Percentiles rank a stretch among this genome's conserved stretches.
These are phyloP conservation scores for Firmiana major DNA, from an alignment of 345 rosid genomes.

Conservation along the genomic window DNA sequence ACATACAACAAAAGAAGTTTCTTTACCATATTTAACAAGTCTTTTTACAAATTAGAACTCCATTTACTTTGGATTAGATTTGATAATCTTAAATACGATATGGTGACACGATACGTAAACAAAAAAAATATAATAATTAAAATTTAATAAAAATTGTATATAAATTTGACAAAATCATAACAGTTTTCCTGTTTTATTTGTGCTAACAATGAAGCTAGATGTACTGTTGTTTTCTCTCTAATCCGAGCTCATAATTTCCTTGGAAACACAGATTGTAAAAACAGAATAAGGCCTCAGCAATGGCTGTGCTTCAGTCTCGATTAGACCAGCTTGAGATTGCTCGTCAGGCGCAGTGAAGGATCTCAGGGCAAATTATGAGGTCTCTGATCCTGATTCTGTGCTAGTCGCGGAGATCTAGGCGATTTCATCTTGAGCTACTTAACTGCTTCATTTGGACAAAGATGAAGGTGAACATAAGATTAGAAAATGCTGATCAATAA, in stretches of 20 bases:
- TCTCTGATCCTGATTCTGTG: conserved; percentile 83
- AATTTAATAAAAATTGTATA: too few relatives aligned
- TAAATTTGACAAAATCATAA: too few relatives aligned
- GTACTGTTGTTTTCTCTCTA: too few relatives aligned
- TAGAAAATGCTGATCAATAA: neutral
- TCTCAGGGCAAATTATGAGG: conserved; percentile 85
- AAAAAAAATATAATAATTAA: too few relatives aligned
- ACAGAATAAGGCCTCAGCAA: conserved; percentile 89
- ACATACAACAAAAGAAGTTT: neutral
- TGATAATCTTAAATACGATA: too few relatives aligned
- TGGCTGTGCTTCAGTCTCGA: conserved; percentile 93
- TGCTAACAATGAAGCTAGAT: too few relatives aligned
- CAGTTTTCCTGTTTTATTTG: too few relatives aligned
- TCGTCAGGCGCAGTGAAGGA: conserved; percentile 93
- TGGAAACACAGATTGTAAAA: conserved; percentile 48
- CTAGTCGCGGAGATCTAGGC: conserved; percentile 60
- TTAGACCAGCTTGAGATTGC: conserved; percentile 87
- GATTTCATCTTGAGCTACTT: conserved; percentile 42
- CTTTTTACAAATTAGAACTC: neutral
- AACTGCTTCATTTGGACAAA: conserved; percentile 63
- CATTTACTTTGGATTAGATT: neutral
- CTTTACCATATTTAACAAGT: neutral
- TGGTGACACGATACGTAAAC: too few relatives aligned
- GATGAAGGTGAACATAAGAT: conserved; percentile 28
- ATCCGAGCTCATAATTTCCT: too few relatives aligned